These are phyloP conservation scores for Aureobasidium leucospermi DNA, from an alignment of 2,329 filamentous ascomycete species.

Conservation along the genomic window DNA sequence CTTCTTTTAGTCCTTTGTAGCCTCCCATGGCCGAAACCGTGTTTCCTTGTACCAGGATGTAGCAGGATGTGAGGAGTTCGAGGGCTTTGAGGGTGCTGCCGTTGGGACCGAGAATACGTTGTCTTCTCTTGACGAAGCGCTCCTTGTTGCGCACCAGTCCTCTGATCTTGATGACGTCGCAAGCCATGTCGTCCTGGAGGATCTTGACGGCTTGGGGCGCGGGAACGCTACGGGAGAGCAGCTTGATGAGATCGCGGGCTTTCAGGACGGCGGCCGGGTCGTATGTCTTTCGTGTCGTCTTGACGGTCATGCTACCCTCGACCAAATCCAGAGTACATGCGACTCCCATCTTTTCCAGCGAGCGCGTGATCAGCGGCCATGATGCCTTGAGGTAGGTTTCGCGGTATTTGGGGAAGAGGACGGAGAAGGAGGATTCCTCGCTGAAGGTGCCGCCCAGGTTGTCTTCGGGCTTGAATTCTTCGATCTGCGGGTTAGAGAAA, in stretches of 20 bases:
- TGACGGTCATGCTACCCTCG: conserved; percentile 93
- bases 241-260: conserved; percentile 86
- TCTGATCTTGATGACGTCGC: conserved; percentile 93
- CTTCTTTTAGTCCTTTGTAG: conserved; percentile 88
- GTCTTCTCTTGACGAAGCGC: conserved; percentile 86
- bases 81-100: conserved; percentile 91
- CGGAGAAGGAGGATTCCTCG: conserved; percentile 84
- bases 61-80: conserved; percentile 82
- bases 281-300: conserved; percentile 84
- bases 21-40: conserved; percentile 88
- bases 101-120: conserved; percentile 84
- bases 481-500: conserved; percentile 45
- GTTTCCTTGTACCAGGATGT: conserved; percentile 93
- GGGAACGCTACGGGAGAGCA: conserved; percentile 84
- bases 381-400: conserved; percentile 88
- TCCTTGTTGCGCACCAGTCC: conserved; percentile 89
- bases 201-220: conserved; percentile 91
- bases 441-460: conserved; percentile 79
- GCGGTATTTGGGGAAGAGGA: conserved; percentile 89
- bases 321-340: conserved; percentile 90
- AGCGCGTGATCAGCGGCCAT: conserved; percentile 84
- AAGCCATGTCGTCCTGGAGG: conserved; percentile 81
- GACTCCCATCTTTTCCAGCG: conserved; percentile 80
- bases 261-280: conserved; percentile 92
- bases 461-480: conserved; percentile 77